These are phyloP conservation scores for Candida taoyuanica DNA, from an alignment of 805 yeast species.

Conservation along the genomic window DNA sequence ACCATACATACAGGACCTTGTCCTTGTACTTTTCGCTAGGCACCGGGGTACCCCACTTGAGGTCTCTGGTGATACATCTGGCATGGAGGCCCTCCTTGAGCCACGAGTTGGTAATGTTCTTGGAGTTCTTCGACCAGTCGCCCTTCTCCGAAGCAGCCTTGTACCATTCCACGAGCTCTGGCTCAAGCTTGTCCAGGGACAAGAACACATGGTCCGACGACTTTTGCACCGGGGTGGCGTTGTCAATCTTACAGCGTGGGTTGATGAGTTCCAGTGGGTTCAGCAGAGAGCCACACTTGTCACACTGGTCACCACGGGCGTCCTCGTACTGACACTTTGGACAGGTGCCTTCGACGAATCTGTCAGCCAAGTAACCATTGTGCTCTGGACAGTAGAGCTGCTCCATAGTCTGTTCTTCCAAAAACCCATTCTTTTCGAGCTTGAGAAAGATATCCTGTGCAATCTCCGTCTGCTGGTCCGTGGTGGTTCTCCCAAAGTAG, in stretches of 20 bases:
- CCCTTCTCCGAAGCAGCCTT: conserved; percentile 64
- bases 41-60: conserved; percentile 98
- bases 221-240: conserved; percentile 72
- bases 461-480: conserved; percentile 84
- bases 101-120: conserved; percentile 89
- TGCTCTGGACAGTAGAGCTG: conserved; percentile 92
- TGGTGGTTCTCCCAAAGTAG: conserved; percentile 94
- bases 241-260: conserved; percentile 94
- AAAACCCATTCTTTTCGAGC: conserved; percentile 66
- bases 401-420: conserved; percentile 83
- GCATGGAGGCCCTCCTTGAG: conserved; percentile 88
- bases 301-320: conserved; percentile 99
- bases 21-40: conserved; percentile 82
- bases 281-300: conserved; percentile 84
- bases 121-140: conserved; percentile 88
- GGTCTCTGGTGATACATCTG: conserved; percentile 95
- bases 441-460: conserved; percentile 89
- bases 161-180: conserved; percentile 68
- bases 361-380: conserved; percentile 87
- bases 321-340: conserved; percentile 93
- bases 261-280: conserved; percentile 91
- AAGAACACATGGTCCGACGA: conserved; percentile 84
- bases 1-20: conserved; percentile 97
- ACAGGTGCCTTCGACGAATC: conserved; percentile 96
- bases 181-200: conserved; percentile 79